These are phyloP conservation scores for Tylopilus sp. DNA, from an alignment of 1,284 basidiomycete species.

Conservation along the genomic window DNA sequence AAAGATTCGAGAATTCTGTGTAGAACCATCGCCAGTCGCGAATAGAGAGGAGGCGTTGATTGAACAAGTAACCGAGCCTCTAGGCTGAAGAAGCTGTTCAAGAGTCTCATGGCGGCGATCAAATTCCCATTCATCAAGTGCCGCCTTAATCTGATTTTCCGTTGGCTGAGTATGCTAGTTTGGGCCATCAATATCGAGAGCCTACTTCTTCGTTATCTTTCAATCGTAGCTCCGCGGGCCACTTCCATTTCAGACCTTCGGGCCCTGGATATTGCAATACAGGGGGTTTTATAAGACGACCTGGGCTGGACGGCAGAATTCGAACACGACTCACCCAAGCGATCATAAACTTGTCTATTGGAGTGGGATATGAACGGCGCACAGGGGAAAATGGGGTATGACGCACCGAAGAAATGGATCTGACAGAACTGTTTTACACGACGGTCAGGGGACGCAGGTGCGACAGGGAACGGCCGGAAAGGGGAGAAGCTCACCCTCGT, in stretches of 20 bases:
- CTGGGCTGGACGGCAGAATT: constrained; percentile 4
- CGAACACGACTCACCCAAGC: constrained; percentile 51
- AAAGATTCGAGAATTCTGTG: constrained; percentile 24
- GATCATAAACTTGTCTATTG: constrained; percentile 68
- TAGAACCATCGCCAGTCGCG: constrained; percentile 29
- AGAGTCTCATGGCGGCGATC: constrained; percentile 46
- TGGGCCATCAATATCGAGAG: constrained; percentile 15
- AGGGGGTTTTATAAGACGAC: constrained; percentile 12
- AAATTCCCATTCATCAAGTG: constrained; percentile 44
- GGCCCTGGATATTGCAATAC: constrained; percentile 40
- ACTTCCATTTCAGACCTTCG: constrained; percentile 48
- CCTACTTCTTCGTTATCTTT: constrained; percentile 56
- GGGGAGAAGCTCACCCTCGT: constrained; percentile 54
- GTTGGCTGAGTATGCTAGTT: constrained; percentile 22
- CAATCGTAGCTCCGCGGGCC: constrained; percentile 43
- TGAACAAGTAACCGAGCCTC: constrained; percentile 45
- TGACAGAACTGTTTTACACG: constrained; percentile 55
- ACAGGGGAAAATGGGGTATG: constrained; percentile 3
- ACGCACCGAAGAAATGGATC: constrained; percentile 70
- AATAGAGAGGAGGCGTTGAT: constrained; percentile 54
- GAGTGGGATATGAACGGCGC: constrained; percentile 13
- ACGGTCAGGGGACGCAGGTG: constrained; percentile 13
- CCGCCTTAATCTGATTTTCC: constrained; percentile 45
- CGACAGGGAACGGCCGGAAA: constrained; percentile 5
- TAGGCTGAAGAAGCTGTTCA: constrained; percentile 48